phyloP scores from a whole-genome alignment of 805 yeast species.

The Zygosaccharomyces gambellarensis region DNA sequence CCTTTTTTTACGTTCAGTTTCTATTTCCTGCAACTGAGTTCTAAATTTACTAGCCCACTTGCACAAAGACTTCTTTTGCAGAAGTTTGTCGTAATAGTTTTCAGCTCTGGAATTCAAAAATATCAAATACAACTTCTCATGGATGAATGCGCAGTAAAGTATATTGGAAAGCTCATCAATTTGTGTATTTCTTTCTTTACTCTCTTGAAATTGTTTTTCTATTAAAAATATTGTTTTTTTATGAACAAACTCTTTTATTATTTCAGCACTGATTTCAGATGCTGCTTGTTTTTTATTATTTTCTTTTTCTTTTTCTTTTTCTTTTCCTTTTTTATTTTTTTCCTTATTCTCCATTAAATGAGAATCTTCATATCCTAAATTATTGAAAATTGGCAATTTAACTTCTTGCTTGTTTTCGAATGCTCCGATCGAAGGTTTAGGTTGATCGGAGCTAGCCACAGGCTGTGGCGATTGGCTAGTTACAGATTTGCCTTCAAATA shows the following conservation, averaged over 20 bases:
- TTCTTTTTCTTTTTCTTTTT: conserved; percentile 12
- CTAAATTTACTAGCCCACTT: conserved; percentile 34
- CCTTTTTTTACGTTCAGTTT: conserved; percentile 38
- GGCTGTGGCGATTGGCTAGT: background rate
- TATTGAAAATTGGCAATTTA: background rate
- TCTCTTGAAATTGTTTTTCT: conserved; percentile 2
- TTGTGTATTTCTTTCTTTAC: conserved; percentile 4
- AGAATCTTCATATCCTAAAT: conserved; percentile 7
- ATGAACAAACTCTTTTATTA: conserved; percentile 10
- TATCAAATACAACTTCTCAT: conserved; percentile 47
- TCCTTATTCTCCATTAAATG: conserved; percentile 15
- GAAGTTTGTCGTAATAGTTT: conserved; percentile 28
- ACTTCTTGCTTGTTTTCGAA: background rate
- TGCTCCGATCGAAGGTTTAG: background rate
- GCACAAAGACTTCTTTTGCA: conserved; percentile 34
- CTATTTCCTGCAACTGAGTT: conserved; percentile 23
- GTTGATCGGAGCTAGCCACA: background rate
- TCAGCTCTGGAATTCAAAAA: conserved; percentile 45
- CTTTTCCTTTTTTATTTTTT: conserved; percentile 14
- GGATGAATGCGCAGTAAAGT: conserved; percentile 54
- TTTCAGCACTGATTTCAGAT: conserved; percentile 7
- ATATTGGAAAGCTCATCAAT: conserved; percentile 45
- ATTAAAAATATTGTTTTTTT: conserved; percentile 1
- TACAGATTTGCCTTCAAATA: background rate
- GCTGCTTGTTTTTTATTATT: conserved; percentile 25